phyloP scores from a whole-genome alignment of 2,329 filamentous ascomycete species.

The Colletotrichum destructivum region DNA sequence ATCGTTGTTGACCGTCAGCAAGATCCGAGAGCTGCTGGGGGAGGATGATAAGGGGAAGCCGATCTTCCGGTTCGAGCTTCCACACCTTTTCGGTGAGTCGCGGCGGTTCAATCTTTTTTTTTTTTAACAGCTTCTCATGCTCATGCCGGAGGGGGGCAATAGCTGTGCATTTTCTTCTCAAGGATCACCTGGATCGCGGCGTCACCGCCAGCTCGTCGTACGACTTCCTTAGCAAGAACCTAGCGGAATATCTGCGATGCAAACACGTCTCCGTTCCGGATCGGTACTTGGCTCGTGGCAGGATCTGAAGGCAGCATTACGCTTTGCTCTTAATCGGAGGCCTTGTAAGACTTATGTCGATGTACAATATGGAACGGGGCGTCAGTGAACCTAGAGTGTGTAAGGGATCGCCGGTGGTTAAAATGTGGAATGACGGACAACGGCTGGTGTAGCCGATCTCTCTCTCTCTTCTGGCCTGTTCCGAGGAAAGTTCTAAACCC shows the following conservation, averaged over 20 bases:
- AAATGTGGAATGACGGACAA: neutral
- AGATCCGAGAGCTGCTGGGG: slow-evolving; percentile 55
- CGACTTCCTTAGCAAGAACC: slow-evolving; percentile 53
- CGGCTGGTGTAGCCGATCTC: neutral
- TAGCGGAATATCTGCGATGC: slow-evolving; percentile 49
- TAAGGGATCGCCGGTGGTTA: neutral
- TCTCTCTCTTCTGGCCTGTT: neutral
- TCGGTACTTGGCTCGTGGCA: slow-evolving; percentile 47
- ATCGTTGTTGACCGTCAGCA: slow-evolving; percentile 56
- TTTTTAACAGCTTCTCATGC: neutral
- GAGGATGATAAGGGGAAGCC: slow-evolving; percentile 54
- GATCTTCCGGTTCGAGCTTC: slow-evolving; percentile 63
- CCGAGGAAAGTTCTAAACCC: slow-evolving; percentile 11
- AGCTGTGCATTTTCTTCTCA: slow-evolving; percentile 56
- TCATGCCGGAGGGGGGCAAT: neutral
- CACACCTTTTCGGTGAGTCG: slow-evolving; percentile 43
- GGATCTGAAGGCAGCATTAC: slow-evolving; percentile 7
- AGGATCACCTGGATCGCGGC: slow-evolving; percentile 55
- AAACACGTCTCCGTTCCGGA: slow-evolving; percentile 49
- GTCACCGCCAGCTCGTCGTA: slow-evolving; percentile 43
- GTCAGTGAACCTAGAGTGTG: neutral
- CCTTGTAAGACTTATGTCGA: neutral
- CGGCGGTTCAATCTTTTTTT: neutral
- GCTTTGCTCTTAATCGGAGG: neutral
- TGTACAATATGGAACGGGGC: neutral